Evolutionary conservation across 2,329 filamentous ascomycete genomes (phyloP).

Genomic region (Verticillium albo-atrum): DNA sequence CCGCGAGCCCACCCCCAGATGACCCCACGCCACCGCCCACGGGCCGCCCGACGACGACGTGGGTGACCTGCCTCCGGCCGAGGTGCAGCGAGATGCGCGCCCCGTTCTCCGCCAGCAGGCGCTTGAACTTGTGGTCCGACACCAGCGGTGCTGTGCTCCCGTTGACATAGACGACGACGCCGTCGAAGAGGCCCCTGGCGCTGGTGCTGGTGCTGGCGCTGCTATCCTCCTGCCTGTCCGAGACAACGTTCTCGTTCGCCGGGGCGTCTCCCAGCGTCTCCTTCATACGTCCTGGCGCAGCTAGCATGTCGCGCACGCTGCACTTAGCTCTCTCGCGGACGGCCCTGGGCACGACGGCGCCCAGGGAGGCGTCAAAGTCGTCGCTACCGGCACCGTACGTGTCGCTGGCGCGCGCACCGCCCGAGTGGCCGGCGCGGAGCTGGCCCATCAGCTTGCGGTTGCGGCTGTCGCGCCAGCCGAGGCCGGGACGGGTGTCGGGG

Average conservation of each 20-base stretch:
- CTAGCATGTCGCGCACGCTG: slow-evolving; percentile 52
- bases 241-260: slow-evolving; percentile 37
- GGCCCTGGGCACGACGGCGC: slow-evolving; percentile 38
- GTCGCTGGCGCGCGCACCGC: slow-evolving; percentile 58
- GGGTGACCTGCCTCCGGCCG: slow-evolving; percentile 71
- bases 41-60: slow-evolving; percentile 73
- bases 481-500: slow-evolving; percentile 59
- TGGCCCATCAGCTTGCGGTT: slow-evolving; percentile 66
- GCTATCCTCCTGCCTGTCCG: slow-evolving; percentile 31
- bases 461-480: slow-evolving; percentile 69
- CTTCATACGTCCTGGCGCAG: slow-evolving; percentile 39
- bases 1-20: slow-evolving; percentile 73
- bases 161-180: slow-evolving; percentile 78
- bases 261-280: slow-evolving; percentile 11
- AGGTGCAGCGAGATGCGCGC: slow-evolving; percentile 67
- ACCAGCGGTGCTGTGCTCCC: slow-evolving; percentile 77
- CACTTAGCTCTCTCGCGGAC: slow-evolving; percentile 30
- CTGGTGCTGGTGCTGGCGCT: slow-evolving; percentile 6
- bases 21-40: slow-evolving; percentile 43
- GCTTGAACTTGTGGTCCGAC: slow-evolving; percentile 83
- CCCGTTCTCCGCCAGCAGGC: slow-evolving; percentile 69
- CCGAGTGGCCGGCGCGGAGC: slow-evolving; percentile 53
- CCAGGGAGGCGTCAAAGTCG: slow-evolving; percentile 43
- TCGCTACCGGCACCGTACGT: slow-evolving; percentile 60
- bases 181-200: slow-evolving; percentile 55